phyloP scores from a whole-genome alignment of 2,329 filamentous ascomycete species.

The Colletotrichum musae region DNA sequence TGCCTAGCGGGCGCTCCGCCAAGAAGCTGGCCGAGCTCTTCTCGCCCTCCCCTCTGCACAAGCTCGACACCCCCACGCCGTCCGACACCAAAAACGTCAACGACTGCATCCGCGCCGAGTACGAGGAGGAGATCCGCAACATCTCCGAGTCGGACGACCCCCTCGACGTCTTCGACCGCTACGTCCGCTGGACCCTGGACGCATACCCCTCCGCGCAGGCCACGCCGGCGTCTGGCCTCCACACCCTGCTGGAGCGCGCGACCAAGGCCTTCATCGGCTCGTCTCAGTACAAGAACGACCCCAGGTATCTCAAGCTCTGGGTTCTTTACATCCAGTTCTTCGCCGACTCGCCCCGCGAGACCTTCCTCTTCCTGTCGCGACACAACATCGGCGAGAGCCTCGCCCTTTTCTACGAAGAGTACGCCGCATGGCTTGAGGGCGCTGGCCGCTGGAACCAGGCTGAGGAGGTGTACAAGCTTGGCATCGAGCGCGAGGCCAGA shows the following conservation, averaged over 20 bases:
- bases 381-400: conserved; percentile 89
- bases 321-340: conserved; percentile 94
- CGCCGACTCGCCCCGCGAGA: conserved; percentile 92
- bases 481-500: conserved; percentile 89
- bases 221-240: conserved; percentile 90
- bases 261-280: conserved; percentile 92
- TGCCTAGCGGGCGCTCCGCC: conserved; percentile 89
- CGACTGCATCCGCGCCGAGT: conserved; percentile 84
- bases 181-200: conserved; percentile 96
- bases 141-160: conserved; percentile 94
- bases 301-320: conserved; percentile 94
- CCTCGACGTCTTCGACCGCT: conserved; percentile 94
- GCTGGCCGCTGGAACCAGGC: conserved; percentile 90
- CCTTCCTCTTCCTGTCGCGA: conserved; percentile 90
- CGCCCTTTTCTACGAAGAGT: conserved; percentile 97
- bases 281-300: conserved; percentile 93
- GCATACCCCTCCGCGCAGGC: conserved; percentile 95
- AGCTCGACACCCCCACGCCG: conserved; percentile 74
- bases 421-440: conserved; percentile 91
- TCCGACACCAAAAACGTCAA: conserved; percentile 83
- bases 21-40: conserved; percentile 88
- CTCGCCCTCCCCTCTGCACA: conserved; percentile 75
- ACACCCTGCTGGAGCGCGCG: conserved; percentile 90
- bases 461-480: conserved; percentile 92
- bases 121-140: conserved; percentile 84